Evolutionary conservation across 2,329 filamentous ascomycete genomes (phyloP).

Genomic region (Colletotrichum eremochloae): DNA sequence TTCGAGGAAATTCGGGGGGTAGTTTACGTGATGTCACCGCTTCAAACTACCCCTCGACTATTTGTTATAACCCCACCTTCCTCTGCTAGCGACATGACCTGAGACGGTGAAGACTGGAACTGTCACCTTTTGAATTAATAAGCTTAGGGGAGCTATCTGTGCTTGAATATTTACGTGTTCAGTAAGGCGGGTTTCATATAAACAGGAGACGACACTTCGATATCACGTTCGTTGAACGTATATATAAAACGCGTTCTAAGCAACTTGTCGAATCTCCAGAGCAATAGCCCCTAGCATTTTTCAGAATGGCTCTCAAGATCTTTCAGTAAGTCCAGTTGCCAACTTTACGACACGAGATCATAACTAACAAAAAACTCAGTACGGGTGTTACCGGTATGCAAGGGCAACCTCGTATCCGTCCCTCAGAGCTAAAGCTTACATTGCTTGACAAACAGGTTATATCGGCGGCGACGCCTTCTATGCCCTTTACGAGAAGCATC

Average conservation of each 20-base stretch:
- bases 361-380: conserved; percentile 45
- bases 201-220: neutral
- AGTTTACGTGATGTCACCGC: conserved; percentile 32
- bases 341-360: neutral
- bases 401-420: neutral
- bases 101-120: no score
- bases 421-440: neutral
- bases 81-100: neutral
- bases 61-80: conserved; percentile 16
- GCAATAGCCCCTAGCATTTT: no score
- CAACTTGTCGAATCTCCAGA: neutral
- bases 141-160: conserved; percentile 9
- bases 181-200: conserved; percentile 2
- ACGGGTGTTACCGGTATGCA: conserved; percentile 59
- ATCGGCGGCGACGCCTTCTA: conserved; percentile 66
- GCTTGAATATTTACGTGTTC: neutral
- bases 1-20: neutral
- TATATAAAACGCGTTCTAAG: neutral
- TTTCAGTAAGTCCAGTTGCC: conserved; percentile 53
- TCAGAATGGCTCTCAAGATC: conserved; percentile 56
- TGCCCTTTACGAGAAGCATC: conserved; percentile 57
- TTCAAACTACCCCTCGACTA: conserved; percentile 15
- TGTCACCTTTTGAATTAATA: conserved; percentile 18
- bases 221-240: neutral
- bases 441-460: conserved; percentile 54